phyloP scores from a whole-genome alignment of 2,329 filamentous ascomycete genomes.

The Fusarium neocosmosporiellum region DNA sequence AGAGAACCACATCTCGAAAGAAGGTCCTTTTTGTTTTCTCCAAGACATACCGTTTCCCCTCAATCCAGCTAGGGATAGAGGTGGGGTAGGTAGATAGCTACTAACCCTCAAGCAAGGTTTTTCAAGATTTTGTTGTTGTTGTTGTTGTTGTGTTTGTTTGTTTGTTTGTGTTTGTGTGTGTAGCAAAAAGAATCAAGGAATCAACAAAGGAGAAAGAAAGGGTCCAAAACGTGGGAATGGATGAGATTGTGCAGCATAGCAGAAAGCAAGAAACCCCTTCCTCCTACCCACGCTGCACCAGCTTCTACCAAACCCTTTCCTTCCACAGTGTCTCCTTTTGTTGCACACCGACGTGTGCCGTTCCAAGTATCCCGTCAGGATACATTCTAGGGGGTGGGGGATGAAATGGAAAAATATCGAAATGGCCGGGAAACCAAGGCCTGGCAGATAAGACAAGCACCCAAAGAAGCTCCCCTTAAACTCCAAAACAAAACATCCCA shows the following conservation, averaged over 20 bases:
- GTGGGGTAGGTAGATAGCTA: conserved; percentile 7
- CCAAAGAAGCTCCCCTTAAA: conserved; percentile 38
- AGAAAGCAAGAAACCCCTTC: conserved; percentile 45
- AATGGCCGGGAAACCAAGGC: conserved; percentile 37
- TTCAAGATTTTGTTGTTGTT: conserved; percentile 26
- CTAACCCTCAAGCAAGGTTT: conserved; percentile 21
- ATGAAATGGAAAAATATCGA: conserved; percentile 25
- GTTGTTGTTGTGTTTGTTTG: conserved; percentile 3
- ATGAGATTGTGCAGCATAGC: conserved; percentile 45
- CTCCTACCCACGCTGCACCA: conserved; percentile 41
- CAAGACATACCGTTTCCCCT: conserved; percentile 21
- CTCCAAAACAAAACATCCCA: conserved; percentile 43
- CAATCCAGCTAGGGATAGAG: conserved; percentile 4
- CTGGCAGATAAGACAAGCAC: conserved; percentile 39
- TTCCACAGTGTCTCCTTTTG: conserved; percentile 33
- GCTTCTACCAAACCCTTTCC: conserved; percentile 36
- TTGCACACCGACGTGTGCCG: conserved; percentile 24
- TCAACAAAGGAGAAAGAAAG: conserved; percentile 18
- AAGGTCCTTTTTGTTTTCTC: conserved; percentile 26
- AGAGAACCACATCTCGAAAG: conserved; percentile 19
- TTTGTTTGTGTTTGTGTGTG: conserved; percentile 23
- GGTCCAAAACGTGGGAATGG: conserved; percentile 36
- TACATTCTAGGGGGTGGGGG: conserved; percentile 28
- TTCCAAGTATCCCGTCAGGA: conserved; percentile 31
- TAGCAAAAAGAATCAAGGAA: conserved; percentile 38